phyloP scores from a whole-genome alignment of 208 protist species.

The Perkinsela sp. region DNA sequence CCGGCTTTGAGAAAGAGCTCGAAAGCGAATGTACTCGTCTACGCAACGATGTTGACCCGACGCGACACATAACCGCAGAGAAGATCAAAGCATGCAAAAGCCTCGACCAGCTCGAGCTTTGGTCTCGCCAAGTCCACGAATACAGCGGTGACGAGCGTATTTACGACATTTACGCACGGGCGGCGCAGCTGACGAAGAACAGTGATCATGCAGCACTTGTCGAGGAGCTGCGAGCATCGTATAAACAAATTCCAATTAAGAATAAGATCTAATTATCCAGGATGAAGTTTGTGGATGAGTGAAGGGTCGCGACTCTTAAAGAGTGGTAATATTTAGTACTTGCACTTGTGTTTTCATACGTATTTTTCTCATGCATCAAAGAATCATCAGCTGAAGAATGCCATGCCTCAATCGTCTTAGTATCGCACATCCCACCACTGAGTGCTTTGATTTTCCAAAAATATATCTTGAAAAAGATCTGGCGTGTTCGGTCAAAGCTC shows the following conservation, averaged over 20 bases:
- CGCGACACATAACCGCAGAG: constrained; percentile 27
- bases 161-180: constrained; percentile 40
- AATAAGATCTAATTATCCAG: not conserved
- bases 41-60: constrained; percentile 36
- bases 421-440: no score
- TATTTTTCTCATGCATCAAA: no score
- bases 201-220: constrained; percentile 29
- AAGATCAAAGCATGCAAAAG: constrained; percentile 27
- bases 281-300: not conserved
- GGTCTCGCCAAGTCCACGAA: constrained; percentile 35
- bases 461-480: no score
- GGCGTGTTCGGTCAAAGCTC: no score
- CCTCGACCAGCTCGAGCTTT: constrained; percentile 35
- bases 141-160: constrained; percentile 59
- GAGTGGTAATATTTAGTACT: no score
- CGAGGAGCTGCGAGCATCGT: constrained; percentile 34
- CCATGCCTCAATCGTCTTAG: no score
- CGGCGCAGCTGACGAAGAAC: constrained; percentile 38
- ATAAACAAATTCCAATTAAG: constrained; percentile 5
- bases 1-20: constrained; percentile 26
- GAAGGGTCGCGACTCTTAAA: no score
- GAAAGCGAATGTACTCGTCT: constrained; percentile 22
- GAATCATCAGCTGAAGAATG: no score
- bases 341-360: no score
- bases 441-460: no score